These are phyloP conservation scores for Aegilops umbellulata DNA, from an alignment of 176 grass and related monocot genomes.

Conservation along the genomic window DNA sequence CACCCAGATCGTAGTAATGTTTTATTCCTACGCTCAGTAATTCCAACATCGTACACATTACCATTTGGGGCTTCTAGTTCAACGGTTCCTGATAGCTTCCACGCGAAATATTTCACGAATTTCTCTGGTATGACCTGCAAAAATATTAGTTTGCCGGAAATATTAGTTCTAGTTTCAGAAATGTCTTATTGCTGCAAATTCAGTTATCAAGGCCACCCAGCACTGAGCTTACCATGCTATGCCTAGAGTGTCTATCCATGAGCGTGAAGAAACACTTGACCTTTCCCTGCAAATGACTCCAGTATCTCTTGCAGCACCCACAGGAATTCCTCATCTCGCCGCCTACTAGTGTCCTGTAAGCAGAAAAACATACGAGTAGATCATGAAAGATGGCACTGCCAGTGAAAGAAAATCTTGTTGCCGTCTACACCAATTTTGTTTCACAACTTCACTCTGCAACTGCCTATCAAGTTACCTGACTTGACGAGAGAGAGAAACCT, in stretches of 20 bases:
- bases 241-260: slow-evolving; percentile 23
- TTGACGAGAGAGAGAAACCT: not conserved
- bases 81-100: slow-evolving; percentile 26
- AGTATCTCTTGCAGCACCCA: not conserved
- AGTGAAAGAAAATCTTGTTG: not conserved
- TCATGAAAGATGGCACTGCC: too few species aligned
- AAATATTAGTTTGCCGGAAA: not conserved
- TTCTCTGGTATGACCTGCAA: slow-evolving; percentile 43
- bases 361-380: not conserved
- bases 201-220: not conserved
- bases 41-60: slow-evolving; percentile 23
- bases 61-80: slow-evolving; percentile 33
- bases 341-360: not conserved
- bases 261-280: slow-evolving; percentile 20
- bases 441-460: not conserved
- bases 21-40: not conserved
- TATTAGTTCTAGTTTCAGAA: not conserved
- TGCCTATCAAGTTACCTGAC: too few species aligned
- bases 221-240: slow-evolving; percentile 29
- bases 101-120: slow-evolving; percentile 40
- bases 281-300: not conserved
- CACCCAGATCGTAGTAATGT: slow-evolving; percentile 40
- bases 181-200: not conserved
- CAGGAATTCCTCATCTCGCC: not conserved
- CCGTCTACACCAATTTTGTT: not conserved